These are phyloP conservation scores for Alloteropsis semialata DNA, from an alignment of 176 grass and related monocot species.

Conservation along the genomic window DNA sequence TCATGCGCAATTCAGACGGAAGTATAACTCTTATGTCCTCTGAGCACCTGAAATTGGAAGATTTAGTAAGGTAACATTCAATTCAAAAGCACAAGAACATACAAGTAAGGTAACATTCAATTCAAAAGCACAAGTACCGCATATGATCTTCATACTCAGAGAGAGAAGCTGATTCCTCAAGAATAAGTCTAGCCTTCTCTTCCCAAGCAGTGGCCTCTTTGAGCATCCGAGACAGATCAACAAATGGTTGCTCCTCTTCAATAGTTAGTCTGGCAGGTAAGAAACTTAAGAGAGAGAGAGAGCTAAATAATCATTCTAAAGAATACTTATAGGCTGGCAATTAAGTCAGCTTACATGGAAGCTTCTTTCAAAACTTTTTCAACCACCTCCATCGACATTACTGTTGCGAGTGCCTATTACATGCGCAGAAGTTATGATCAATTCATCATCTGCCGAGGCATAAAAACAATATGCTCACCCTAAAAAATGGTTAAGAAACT, in stretches of 20 bases:
- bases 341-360: constrained; percentile 61
- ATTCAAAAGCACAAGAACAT: constrained; percentile 31
- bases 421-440: constrained; percentile 30
- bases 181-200: constrained; percentile 56
- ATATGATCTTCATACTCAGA: constrained; percentile 73
- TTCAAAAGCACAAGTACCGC: constrained; percentile 34
- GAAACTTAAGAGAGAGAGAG: constrained; percentile 17
- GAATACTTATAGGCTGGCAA: constrained; percentile 7
- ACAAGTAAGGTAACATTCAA: constrained; percentile 5
- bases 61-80: constrained; percentile 20
- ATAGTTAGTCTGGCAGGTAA: constrained; percentile 65
- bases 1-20: constrained; percentile 55
- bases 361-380: constrained; percentile 65
- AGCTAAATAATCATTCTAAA: constrained; percentile 11
- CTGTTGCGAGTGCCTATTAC: constrained; percentile 56
- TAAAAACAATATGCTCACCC: constrained; percentile 7
- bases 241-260: constrained; percentile 66
- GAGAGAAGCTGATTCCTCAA: constrained; percentile 58
- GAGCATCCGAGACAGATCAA: constrained; percentile 52
- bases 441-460: constrained; percentile 1
- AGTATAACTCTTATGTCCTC: constrained; percentile 59
- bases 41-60: constrained; percentile 60
- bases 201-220: constrained; percentile 67
- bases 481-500: constrained; percentile 9
- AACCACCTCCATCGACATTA: constrained; percentile 48